Evolutionary conservation across 164 flowering plant species (phyloP).

Genomic region (Magnolia sinica): DNA sequence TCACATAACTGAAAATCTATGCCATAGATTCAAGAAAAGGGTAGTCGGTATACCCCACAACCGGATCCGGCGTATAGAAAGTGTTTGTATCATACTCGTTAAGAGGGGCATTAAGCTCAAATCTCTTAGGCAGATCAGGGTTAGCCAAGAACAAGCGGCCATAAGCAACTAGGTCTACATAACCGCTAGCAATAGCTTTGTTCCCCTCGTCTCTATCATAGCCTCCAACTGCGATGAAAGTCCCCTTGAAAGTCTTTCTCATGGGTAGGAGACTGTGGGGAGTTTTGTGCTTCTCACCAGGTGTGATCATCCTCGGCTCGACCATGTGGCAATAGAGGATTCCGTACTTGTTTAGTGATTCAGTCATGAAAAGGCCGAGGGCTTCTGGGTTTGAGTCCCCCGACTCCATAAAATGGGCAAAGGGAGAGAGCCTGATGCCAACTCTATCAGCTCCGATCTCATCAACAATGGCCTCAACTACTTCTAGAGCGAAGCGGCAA

Average conservation of each 20-base stretch:
- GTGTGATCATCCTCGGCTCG: constrained; percentile 48
- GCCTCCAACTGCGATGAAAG: constrained; percentile 18
- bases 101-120: constrained; percentile 20
- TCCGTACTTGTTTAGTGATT: constrained; percentile 36
- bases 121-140: constrained; percentile 23
- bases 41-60: constrained; percentile 26
- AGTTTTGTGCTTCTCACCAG: background rate
- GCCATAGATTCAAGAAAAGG: constrained; percentile 20
- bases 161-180: constrained; percentile 17
- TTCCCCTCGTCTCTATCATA: constrained; percentile 18
- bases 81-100: constrained; percentile 24
- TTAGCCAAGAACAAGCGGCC: constrained; percentile 25
- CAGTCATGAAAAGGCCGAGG: constrained; percentile 46
- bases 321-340: constrained; percentile 44
- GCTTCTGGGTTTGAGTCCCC: constrained; percentile 51
- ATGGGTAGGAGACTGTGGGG: constrained; percentile 18
- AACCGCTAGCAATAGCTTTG: constrained; percentile 12
- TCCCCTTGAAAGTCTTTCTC: constrained; percentile 24
- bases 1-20: background rate
- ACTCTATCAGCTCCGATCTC: constrained; percentile 7
- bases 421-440: constrained; percentile 4
- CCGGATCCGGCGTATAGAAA: constrained; percentile 24
- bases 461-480: background rate
- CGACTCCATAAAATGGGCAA: constrained; percentile 21
- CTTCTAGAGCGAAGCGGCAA: constrained; percentile 6